Conservation (phyloP, 345 rosid species). For the Bruguiera sexangula region DNA sequence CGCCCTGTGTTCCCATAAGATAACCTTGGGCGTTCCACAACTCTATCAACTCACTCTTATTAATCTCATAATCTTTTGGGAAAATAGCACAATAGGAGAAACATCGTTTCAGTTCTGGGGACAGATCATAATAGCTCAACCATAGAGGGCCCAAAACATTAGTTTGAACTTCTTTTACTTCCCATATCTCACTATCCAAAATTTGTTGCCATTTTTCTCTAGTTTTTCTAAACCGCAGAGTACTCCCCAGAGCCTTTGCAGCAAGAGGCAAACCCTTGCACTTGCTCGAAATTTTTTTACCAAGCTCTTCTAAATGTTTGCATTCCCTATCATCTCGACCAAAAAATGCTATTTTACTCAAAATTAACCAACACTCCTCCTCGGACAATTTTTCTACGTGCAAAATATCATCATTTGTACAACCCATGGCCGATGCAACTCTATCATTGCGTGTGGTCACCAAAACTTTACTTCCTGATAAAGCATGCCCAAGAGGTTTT, state of each 20-base stretch:
- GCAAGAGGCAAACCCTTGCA: slow-evolving; percentile 15
- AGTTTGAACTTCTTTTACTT: neutral
- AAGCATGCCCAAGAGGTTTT: no score
- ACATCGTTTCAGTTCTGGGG: no score
- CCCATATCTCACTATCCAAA: slow-evolving; percentile 17
- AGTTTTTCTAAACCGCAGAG: slow-evolving; percentile 8
- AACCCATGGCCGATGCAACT: no score
- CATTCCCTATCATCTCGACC: neutral
- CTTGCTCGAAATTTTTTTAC: neutral
- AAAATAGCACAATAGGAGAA: no score
- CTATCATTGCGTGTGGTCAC: no score
- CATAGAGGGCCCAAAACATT: neutral
- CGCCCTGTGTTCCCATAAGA: neutral
- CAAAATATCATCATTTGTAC: no score
- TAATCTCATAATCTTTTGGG: neutral
- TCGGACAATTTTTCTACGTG: no score
- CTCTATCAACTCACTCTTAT: neutral
- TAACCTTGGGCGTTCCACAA: slow-evolving; percentile 24
- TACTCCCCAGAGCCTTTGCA: slow-evolving; percentile 10
- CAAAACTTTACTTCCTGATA: no score
- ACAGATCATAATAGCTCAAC: slow-evolving; percentile 1
- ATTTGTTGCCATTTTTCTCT: slow-evolving; percentile 21
- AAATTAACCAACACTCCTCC: neutral
- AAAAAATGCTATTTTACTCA: slow-evolving; percentile 1
- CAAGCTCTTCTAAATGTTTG: neutral